Evolutionary conservation across 345 rosid genomes (phyloP).

Genomic region (Ceriops zippeliana): DNA sequence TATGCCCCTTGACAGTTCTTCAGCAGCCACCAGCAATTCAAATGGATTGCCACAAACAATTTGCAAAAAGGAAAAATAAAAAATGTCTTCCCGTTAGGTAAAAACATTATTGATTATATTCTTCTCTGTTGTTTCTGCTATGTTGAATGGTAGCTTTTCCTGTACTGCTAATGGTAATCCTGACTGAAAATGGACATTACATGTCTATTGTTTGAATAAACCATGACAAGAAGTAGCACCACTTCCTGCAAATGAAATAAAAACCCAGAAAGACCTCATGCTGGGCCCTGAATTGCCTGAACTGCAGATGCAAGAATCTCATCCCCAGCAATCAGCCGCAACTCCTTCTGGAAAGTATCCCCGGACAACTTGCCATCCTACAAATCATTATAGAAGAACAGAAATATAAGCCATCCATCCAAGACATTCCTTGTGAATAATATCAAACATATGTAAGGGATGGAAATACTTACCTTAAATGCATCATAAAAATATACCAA

Average conservation of each 20-base stretch:
- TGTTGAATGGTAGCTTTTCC: background rate
- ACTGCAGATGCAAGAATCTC: background rate
- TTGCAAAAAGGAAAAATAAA: background rate
- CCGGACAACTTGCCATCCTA: background rate
- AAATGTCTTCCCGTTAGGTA: background rate
- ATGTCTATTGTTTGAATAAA: background rate
- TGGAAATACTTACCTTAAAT: constrained; percentile 26
- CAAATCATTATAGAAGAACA: background rate
- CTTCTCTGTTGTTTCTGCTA: background rate
- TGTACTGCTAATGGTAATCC: background rate
- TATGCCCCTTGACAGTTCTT: background rate
- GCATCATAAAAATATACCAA: constrained; percentile 21
- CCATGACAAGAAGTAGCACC: background rate
- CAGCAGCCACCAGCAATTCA: background rate
- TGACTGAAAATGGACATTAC: background rate
- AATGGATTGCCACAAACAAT: background rate
- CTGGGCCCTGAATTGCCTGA: background rate
- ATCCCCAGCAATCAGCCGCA: background rate
- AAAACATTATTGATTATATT: background rate
- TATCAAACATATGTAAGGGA: too few relatives aligned
- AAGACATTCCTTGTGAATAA: too few relatives aligned
- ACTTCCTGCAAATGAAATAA: background rate
- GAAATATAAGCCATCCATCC: background rate
- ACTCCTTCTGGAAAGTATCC: background rate
- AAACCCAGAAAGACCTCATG: background rate